These are phyloP conservation scores for Gnomoniopsis sp. DNA, from an alignment of 2,329 filamentous ascomycete genomes.

Conservation along the genomic window DNA sequence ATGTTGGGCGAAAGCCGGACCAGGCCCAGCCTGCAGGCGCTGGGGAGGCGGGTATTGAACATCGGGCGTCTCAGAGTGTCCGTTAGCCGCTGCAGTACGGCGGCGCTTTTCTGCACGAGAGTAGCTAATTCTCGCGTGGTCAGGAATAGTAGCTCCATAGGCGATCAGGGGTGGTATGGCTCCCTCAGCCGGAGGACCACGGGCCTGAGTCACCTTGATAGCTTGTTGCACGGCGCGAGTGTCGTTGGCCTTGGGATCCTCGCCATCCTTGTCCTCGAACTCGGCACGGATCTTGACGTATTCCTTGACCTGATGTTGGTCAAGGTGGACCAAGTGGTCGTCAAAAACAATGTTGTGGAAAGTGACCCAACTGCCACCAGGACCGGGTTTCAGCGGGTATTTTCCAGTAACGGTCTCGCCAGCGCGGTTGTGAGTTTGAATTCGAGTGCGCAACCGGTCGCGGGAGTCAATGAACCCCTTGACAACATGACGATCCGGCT, in stretches of 20 bases:
- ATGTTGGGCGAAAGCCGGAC: neutral
- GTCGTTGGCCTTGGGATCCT: constrained; percentile 37
- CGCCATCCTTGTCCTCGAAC: constrained; percentile 30
- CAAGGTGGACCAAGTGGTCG: constrained; percentile 51
- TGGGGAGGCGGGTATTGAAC: neutral
- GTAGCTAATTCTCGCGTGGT: constrained; percentile 31
- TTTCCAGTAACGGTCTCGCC: constrained; percentile 45
- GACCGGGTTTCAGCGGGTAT: constrained; percentile 52
- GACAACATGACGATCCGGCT: constrained; percentile 52
- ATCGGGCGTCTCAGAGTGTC: neutral
- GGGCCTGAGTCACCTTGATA: constrained; percentile 36
- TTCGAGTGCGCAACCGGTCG: constrained; percentile 57
- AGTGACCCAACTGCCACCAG: constrained; percentile 62
- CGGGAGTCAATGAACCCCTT: constrained; percentile 61
- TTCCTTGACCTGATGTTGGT: constrained; percentile 58
- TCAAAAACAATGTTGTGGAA: constrained; percentile 60
- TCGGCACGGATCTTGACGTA: constrained; percentile 55
- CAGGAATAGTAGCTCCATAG: constrained; percentile 48
- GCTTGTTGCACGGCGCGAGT: constrained; percentile 44
- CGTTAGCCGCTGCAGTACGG: constrained; percentile 31
- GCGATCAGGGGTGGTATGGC: constrained; percentile 42
- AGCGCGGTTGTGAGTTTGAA: constrained; percentile 46
- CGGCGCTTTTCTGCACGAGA: constrained; percentile 45
- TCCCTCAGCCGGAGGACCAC: constrained; percentile 41
- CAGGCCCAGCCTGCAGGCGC: neutral